phyloP scores from a whole-genome alignment of 352 stramenopile genomes.

The Phytophthora capsici region DNA sequence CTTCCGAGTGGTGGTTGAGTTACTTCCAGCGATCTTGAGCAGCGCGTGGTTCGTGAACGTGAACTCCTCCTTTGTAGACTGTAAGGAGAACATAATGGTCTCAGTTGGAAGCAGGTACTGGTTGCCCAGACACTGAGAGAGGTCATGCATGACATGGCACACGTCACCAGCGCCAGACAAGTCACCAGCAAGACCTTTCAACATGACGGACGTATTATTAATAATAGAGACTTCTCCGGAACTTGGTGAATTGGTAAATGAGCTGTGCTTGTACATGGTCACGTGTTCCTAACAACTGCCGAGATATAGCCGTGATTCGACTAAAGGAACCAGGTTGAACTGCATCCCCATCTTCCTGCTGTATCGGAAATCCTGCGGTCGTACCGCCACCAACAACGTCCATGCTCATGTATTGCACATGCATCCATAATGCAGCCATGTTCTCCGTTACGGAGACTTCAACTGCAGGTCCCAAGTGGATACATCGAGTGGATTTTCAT shows the following conservation, averaged over 20 bases:
- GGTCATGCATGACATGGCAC: conserved; percentile 48
- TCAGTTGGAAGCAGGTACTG: conserved; percentile 57
- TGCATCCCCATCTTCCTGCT: conserved; percentile 13
- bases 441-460: conserved; percentile 20
- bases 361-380: conserved; percentile 22
- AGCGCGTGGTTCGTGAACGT: conserved; percentile 70
- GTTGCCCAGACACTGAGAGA: conserved; percentile 41
- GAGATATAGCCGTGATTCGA: conserved; percentile 16
- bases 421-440: conserved; percentile 6
- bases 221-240: not conserved
- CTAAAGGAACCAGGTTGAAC: conserved; percentile 14
- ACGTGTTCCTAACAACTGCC: not conserved
- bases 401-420: conserved; percentile 7
- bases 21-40: conserved; percentile 45
- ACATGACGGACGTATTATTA: conserved; percentile 35
- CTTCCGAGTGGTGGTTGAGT: conserved; percentile 60
- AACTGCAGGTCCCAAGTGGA: conserved; percentile 21
- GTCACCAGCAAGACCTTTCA: conserved; percentile 61
- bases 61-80: conserved; percentile 70
- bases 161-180: conserved; percentile 63
- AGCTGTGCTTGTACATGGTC: not conserved
- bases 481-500: conserved; percentile 32
- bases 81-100: conserved; percentile 56
- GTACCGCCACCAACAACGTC: not conserved
- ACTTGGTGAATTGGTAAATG: conserved; percentile 17